Percentiles rank a stretch among this genome's conserved stretches.
These are phyloP conservation scores for Antitrichia curtipendula DNA, from an alignment of 225 moss, liverwort and hornwort species.

Conservation along the genomic window DNA sequence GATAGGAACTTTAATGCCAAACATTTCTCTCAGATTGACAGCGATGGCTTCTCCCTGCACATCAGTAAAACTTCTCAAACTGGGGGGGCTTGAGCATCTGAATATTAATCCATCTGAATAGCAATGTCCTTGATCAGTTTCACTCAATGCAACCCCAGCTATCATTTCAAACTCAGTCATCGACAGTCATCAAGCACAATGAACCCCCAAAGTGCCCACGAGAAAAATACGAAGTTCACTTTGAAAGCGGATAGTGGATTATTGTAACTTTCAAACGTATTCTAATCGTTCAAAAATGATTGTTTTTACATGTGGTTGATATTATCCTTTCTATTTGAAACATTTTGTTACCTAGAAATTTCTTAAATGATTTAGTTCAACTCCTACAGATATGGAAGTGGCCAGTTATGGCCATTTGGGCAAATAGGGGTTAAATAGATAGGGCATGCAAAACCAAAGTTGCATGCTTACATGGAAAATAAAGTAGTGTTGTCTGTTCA, in stretches of 20 bases:
- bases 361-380: background rate
- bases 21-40: slow-evolving; percentile 93
- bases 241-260: background rate
- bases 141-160: background rate
- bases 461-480: background rate
- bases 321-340: background rate
- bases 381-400: background rate
- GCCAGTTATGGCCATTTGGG: background rate
- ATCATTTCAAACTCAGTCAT: background rate
- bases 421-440: background rate
- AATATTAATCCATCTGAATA: background rate
- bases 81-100: background rate
- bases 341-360: background rate
- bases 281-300: background rate
- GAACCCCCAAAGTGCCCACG: background rate
- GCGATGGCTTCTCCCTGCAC: slow-evolving; percentile 97
- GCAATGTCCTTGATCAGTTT: background rate
- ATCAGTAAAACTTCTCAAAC: background rate
- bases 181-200: background rate
- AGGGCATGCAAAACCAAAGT: background rate
- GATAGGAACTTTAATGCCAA: slow-evolving; percentile 84
- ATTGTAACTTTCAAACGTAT: background rate
- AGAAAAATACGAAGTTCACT: background rate
- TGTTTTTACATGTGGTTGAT: background rate
- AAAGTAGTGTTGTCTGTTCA: background rate